Evolutionary conservation across 805 yeast species (phyloP).

Genomic region (Cyberlindnera sargentensis): DNA sequence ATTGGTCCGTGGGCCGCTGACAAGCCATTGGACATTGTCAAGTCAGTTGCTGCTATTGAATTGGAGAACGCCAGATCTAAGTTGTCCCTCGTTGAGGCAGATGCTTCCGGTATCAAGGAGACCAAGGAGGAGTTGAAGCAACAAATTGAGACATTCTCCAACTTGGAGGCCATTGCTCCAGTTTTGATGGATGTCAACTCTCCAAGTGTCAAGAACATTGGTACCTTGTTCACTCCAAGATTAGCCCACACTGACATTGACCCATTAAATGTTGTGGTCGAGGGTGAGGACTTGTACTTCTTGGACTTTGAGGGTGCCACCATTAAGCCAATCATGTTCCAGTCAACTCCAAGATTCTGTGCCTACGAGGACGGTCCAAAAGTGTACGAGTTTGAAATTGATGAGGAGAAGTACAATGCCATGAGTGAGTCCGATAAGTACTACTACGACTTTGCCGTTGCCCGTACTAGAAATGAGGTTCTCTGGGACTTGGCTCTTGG

Average conservation of each 20-base stretch:
- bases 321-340: slow-evolving; percentile 76
- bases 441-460: slow-evolving; percentile 80
- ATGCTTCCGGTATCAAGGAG: slow-evolving; percentile 38
- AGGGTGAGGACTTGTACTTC: slow-evolving; percentile 43
- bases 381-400: slow-evolving; percentile 67
- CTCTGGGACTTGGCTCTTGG: slow-evolving; percentile 78
- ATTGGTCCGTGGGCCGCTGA: slow-evolving; percentile 74
- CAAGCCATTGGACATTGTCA: slow-evolving; percentile 55
- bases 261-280: slow-evolving; percentile 72
- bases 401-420: slow-evolving; percentile 60
- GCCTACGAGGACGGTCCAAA: slow-evolving; percentile 80
- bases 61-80: slow-evolving; percentile 51
- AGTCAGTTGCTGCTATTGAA: slow-evolving; percentile 60
- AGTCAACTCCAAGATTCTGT: slow-evolving; percentile 75
- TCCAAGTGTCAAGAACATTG: slow-evolving; percentile 52
- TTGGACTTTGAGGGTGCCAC: slow-evolving; percentile 79
- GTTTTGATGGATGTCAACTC: slow-evolving; percentile 45
- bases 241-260: slow-evolving; percentile 78
- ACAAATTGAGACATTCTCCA: slow-evolving; percentile 55
- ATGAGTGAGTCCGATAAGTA: slow-evolving; percentile 68
- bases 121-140: slow-evolving; percentile 36
- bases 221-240: slow-evolving; percentile 63
- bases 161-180: slow-evolving; percentile 50
- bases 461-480: slow-evolving; percentile 86
- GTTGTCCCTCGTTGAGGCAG: slow-evolving; percentile 46